A percentile compares a stretch with the other conserved stretches of the same genome.
phyloP scores from a whole-genome alignment of 225 moss, liverwort and hornwort genomes.

The Pseudisothecium myosuroides region DNA sequence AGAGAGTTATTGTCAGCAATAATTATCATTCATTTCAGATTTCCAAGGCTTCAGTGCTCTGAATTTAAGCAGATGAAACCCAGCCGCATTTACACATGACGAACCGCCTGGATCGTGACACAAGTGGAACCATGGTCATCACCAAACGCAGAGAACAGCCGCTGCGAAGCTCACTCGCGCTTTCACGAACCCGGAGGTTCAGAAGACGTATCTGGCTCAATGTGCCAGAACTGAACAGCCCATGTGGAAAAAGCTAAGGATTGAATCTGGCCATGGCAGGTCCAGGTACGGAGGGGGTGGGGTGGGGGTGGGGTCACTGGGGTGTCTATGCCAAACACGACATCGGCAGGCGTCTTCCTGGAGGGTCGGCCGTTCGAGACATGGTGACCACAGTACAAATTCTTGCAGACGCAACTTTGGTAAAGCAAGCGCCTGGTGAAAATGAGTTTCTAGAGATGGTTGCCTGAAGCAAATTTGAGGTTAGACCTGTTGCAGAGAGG shows the following conservation, averaged over 20 bases:
- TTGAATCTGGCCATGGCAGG: constrained; percentile 90
- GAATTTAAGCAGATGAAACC: neutral
- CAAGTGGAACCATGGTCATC: constrained; percentile 92
- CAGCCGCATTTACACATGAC: constrained; percentile 72
- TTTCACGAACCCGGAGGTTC: constrained; percentile 67
- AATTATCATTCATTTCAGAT: neutral
- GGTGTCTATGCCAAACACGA: constrained; percentile 75
- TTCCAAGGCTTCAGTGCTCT: neutral
- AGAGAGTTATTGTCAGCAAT: neutral
- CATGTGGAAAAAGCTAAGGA: constrained; percentile 32
- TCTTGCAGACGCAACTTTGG: constrained; percentile 13
- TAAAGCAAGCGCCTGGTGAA: neutral
- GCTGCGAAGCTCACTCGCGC: constrained; percentile 69
- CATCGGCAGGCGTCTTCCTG: constrained; percentile 65
- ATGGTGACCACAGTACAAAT: constrained; percentile 70
- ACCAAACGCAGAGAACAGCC: constrained; percentile 58
- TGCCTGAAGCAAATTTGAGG: constrained; percentile 33
- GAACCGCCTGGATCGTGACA: constrained; percentile 93
- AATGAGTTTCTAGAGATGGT: neutral
- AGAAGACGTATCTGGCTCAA: constrained; percentile 77
- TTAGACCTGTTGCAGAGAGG: neutral
- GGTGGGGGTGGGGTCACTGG: too few relatives aligned
- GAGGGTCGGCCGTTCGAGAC: constrained; percentile 65
- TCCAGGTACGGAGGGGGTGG: constrained; percentile 83
- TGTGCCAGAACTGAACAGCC: constrained; percentile 40